A percentile compares a stretch with the other conserved stretches of the same genome.
phyloP scores from a whole-genome alignment of 1,284 basidiomycete species.

The Vanrija sp. region DNA sequence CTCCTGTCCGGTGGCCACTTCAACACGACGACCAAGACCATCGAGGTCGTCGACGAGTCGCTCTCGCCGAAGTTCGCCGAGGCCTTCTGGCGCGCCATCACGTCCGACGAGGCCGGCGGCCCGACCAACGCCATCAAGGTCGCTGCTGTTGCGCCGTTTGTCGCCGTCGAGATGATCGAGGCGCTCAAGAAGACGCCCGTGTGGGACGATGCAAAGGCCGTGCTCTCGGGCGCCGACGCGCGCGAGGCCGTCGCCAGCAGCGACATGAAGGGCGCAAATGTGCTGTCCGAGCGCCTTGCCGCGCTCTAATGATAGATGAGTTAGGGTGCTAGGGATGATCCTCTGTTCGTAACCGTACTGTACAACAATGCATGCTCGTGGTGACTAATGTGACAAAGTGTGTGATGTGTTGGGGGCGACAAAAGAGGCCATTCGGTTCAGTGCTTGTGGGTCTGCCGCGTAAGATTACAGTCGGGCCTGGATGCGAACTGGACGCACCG shows the following conservation, averaged over 20 bases:
- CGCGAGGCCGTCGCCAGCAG: constrained; percentile 38
- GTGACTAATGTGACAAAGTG: background rate
- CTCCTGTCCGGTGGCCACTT: constrained; percentile 86
- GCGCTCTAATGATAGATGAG: constrained; percentile 18
- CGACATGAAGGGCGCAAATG: constrained; percentile 43
- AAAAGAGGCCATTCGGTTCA: too few relatives aligned
- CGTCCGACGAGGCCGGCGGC: constrained; percentile 45
- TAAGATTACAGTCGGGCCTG: too few relatives aligned
- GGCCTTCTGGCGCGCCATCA: constrained; percentile 56
- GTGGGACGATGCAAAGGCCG: constrained; percentile 54
- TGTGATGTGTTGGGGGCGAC: too few relatives aligned
- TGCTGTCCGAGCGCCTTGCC: constrained; percentile 41
- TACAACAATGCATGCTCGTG: constrained; percentile 6
- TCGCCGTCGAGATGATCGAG: constrained; percentile 71
- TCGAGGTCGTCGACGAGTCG: constrained; percentile 54
- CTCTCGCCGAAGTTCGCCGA: constrained; percentile 62
- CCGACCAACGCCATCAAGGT: constrained; percentile 54
- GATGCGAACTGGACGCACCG: too few relatives aligned
- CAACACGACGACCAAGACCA: constrained; percentile 58
- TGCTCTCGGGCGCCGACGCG: constrained; percentile 55
- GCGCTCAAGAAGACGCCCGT: constrained; percentile 52
- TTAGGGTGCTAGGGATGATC: background rate
- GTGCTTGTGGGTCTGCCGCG: too few relatives aligned
- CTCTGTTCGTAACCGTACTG: background rate
- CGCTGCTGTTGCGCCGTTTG: constrained; percentile 69